phyloP scores from a whole-genome alignment of 23 red algal species.

The Chondrus crispus region DNA sequence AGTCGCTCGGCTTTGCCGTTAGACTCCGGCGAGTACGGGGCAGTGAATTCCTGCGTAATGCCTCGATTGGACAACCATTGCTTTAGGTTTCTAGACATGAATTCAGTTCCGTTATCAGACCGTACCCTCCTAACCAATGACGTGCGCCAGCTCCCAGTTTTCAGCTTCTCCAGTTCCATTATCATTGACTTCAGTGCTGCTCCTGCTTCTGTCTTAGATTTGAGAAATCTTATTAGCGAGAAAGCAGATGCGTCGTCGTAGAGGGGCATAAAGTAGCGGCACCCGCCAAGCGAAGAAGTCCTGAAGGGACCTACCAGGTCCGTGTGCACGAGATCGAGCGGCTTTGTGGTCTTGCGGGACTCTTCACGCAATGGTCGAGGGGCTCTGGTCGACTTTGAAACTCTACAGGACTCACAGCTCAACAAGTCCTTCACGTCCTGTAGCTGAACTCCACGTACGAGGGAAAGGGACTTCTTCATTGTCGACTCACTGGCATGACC shows the following conservation, averaged over 20 bases:
- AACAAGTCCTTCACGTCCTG: background rate
- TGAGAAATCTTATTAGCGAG: background rate
- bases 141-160: too few relatives aligned
- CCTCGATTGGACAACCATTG: background rate
- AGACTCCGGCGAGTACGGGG: background rate
- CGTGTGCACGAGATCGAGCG: background rate
- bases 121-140: background rate
- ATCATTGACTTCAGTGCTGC: background rate
- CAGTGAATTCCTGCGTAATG: background rate
- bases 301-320: background rate
- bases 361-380: background rate
- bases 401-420: background rate
- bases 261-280: background rate
- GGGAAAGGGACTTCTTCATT: background rate
- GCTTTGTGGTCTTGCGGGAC: background rate
- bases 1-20: constrained; percentile 17
- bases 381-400: background rate
- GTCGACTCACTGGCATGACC: background rate
- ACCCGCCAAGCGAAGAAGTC: background rate
- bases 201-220: background rate
- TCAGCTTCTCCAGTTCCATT: background rate
- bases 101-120: background rate
- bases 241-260: background rate
- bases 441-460: background rate
- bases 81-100: background rate